A percentile compares a stretch with the other conserved stretches of the same genome.
Evolutionary conservation across 2,329 filamentous ascomycete species (phyloP).

Genomic region (Colletotrichum zoysiae): DNA sequence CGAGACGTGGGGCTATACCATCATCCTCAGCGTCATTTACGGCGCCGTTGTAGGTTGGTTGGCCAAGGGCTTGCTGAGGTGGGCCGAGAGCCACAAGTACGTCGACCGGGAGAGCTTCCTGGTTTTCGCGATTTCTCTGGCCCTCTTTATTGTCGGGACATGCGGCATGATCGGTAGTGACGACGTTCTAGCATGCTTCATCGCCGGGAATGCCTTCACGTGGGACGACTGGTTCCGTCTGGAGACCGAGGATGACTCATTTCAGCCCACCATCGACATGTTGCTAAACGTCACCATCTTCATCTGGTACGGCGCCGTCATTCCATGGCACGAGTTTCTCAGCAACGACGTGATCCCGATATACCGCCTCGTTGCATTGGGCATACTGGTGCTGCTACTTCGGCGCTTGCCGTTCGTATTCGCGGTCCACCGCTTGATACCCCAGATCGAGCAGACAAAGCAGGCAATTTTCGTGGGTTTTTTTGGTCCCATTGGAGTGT

Average conservation of each 20-base stretch:
- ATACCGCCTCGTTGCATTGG: conserved; percentile 79
- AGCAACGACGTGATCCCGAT: conserved; percentile 77
- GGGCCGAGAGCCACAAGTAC: conserved; percentile 83
- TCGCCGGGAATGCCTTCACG: conserved; percentile 90
- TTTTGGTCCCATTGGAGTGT: conserved; percentile 93
- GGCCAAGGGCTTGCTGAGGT: conserved; percentile 85
- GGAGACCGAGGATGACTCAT: conserved; percentile 87
- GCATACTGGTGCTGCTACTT: conserved; percentile 80
- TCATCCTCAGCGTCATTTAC: conserved; percentile 82
- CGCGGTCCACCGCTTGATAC: conserved; percentile 79
- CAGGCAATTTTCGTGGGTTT: conserved; percentile 92
- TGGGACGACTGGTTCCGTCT: conserved; percentile 96
- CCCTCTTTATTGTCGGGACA: conserved; percentile 88
- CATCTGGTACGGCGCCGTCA: conserved; percentile 90
- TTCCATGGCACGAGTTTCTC: conserved; percentile 81
- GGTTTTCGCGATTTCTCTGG: conserved; percentile 86
- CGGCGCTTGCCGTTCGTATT: conserved; percentile 83
- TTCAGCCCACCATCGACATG: conserved; percentile 97
- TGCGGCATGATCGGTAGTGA: conserved; percentile 90
- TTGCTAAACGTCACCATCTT: conserved; percentile 90
- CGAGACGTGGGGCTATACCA: conserved; percentile 87
- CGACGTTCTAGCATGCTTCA: conserved; percentile 91
- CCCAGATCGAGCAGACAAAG: conserved; percentile 78
- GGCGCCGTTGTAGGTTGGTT: conserved; percentile 84
- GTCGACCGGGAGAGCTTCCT: conserved; percentile 90